Conservation (phyloP, 495 filamentous ascomycete genomes). For the Aspergillus bertholletiae region DNA sequence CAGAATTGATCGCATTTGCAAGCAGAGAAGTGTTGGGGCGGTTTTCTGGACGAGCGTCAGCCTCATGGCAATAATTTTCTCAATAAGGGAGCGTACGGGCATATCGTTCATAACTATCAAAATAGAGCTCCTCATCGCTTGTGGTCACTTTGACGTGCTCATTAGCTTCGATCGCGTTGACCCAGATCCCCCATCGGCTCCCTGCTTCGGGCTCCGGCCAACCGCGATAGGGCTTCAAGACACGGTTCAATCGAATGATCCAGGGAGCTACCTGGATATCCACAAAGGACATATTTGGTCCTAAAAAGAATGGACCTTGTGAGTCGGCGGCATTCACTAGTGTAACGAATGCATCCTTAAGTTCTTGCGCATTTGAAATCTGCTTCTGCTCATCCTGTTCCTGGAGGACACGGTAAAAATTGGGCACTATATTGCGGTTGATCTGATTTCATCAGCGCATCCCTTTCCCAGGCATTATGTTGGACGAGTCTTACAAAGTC, state of each 20-base stretch:
- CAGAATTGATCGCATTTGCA: slow-evolving; percentile 56
- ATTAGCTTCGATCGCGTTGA: slow-evolving; percentile 76
- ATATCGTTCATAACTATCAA: slow-evolving; percentile 69
- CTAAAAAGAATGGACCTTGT: slow-evolving; percentile 80
- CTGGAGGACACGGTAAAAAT: slow-evolving; percentile 76
- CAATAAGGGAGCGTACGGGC: slow-evolving; percentile 45
- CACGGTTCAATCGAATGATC: slow-evolving; percentile 69
- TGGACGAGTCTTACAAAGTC: slow-evolving; percentile 64
- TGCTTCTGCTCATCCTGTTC: slow-evolving; percentile 66
- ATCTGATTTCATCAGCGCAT: slow-evolving; percentile 49
- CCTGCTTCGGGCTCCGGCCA: slow-evolving; percentile 72
- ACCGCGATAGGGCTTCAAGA: slow-evolving; percentile 74
- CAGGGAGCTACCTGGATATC: slow-evolving; percentile 90
- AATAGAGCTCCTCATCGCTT: slow-evolving; percentile 68
- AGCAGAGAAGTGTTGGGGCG: slow-evolving; percentile 58
- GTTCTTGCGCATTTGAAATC: slow-evolving; percentile 55
- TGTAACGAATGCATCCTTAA: slow-evolving; percentile 65
- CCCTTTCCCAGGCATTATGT: neutral
- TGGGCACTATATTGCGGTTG: slow-evolving; percentile 77
- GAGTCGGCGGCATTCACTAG: slow-evolving; percentile 69
- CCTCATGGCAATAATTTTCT: neutral
- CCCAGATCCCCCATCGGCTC: slow-evolving; percentile 72
- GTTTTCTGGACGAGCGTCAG: slow-evolving; percentile 44
- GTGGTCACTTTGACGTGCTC: slow-evolving; percentile 74
- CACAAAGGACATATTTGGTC: slow-evolving; percentile 67